Evolutionary conservation across 108 stramenopile species (phyloP).

Genomic region (Nannochloropsis salina): DNA sequence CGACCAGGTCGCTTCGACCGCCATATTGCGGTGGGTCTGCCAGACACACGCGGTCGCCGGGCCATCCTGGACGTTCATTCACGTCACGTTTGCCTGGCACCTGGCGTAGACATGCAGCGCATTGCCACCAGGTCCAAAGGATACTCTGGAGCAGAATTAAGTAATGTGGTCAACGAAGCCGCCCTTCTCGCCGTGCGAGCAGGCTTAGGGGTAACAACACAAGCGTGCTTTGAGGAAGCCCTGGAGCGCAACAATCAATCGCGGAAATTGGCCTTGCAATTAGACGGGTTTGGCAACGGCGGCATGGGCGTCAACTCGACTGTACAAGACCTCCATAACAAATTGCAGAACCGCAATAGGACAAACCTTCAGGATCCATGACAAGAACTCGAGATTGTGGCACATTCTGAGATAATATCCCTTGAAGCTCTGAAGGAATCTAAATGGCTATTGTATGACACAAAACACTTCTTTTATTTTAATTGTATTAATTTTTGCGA

Average conservation of each 20-base stretch:
- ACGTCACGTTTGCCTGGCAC: constrained; percentile 58
- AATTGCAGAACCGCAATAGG: not conserved
- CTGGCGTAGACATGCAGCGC: constrained; percentile 48
- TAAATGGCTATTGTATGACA: no score
- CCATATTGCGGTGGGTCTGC: constrained; percentile 72
- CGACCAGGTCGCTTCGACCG: constrained; percentile 92
- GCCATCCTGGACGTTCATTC: constrained; percentile 80
- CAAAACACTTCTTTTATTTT: no score
- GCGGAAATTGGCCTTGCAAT: not conserved
- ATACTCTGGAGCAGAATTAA: constrained; percentile 84
- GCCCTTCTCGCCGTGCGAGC: constrained; percentile 51
- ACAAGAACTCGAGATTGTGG: no score
- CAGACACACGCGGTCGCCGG: constrained; percentile 72
- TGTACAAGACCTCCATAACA: not conserved
- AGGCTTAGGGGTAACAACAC: constrained; percentile 7
- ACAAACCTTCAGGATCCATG: no score
- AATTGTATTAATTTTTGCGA: no score
- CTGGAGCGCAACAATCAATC: constrained; percentile 7
- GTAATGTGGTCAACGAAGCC: constrained; percentile 89
- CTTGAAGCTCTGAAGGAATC: no score
- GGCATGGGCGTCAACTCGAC: not conserved
- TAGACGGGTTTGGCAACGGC: not conserved
- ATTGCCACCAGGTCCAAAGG: constrained; percentile 68
- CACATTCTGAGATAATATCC: no score
- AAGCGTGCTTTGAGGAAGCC: not conserved